Conservation (phyloP, 345 rosid genomes). For the Dimocarpus longan region DNA sequence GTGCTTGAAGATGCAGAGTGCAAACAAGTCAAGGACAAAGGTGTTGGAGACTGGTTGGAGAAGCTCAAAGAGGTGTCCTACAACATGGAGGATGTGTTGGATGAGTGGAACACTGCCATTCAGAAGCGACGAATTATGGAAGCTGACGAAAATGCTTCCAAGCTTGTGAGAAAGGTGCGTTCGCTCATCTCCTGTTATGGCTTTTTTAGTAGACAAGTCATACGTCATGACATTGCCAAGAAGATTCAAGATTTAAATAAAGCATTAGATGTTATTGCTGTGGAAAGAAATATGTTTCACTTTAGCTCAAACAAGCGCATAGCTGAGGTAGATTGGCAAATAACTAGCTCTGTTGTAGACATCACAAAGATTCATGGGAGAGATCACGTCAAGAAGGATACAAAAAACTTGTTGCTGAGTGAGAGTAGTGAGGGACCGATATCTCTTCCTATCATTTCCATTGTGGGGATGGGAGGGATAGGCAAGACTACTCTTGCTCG, state of each 20-base stretch:
- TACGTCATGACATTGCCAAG: not conserved
- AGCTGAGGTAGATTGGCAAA: not conserved
- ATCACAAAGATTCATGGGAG: not conserved
- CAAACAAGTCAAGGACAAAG: not conserved
- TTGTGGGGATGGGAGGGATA: not conserved
- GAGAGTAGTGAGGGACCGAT: not conserved
- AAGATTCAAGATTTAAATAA: not conserved
- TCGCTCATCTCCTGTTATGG: not conserved
- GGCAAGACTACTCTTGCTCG: not conserved
- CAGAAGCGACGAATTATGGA: not conserved
- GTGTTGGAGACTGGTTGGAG: not conserved
- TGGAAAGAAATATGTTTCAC: not conserved
- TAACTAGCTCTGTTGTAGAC: not conserved
- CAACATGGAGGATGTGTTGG: not conserved
- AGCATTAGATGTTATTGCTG: not conserved
- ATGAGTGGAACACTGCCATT: not conserved
- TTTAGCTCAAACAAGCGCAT: not conserved
- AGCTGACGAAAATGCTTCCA: not conserved
- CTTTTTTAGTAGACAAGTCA: not conserved
- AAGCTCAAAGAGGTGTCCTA: not conserved
- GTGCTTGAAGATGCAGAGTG: conserved; percentile 1
- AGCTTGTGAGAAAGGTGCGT: not conserved
- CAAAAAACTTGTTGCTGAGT: not conserved
- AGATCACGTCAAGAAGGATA: not conserved
- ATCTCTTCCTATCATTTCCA: not conserved